phyloP scores from a whole-genome alignment of 306 rosid species.

The Carpinus fangiana region DNA sequence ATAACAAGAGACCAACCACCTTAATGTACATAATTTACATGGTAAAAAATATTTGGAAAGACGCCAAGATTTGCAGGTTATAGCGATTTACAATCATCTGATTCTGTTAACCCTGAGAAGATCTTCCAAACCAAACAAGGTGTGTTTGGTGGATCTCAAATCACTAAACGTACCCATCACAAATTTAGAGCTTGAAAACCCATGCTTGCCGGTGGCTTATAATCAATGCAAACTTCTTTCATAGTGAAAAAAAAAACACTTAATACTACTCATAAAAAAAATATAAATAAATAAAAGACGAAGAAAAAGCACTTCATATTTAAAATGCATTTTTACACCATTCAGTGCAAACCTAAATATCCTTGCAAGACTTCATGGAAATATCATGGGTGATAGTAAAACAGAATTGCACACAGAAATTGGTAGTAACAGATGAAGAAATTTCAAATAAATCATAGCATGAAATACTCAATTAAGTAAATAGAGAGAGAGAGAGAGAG shows the following conservation, averaged over 20 bases:
- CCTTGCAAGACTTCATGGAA: neutral
- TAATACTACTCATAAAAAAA: neutral
- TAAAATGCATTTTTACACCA: neutral
- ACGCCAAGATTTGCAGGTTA: neutral
- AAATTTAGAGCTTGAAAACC: neutral
- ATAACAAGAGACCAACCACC: neutral
- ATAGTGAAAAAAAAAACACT: too few relatives aligned
- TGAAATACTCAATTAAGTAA: neutral
- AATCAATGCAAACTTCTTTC: too few relatives aligned
- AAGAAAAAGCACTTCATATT: neutral
- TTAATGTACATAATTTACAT: neutral
- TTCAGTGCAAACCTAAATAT: neutral
- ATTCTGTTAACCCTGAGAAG: neutral
- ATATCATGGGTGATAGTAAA: neutral
- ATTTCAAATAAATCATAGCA: neutral
- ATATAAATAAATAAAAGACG: too few relatives aligned
- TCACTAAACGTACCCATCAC: neutral
- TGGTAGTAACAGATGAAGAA: too few relatives aligned
- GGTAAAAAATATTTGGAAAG: neutral
- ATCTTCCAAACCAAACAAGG: neutral
- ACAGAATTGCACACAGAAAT: neutral
- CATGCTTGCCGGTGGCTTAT: neutral
- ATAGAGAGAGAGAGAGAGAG: neutral
- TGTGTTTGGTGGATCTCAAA: neutral
- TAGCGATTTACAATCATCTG: neutral